Conservation (phyloP, 805 yeast genomes). For the Grigorovia yakushimaensis region DNA sequence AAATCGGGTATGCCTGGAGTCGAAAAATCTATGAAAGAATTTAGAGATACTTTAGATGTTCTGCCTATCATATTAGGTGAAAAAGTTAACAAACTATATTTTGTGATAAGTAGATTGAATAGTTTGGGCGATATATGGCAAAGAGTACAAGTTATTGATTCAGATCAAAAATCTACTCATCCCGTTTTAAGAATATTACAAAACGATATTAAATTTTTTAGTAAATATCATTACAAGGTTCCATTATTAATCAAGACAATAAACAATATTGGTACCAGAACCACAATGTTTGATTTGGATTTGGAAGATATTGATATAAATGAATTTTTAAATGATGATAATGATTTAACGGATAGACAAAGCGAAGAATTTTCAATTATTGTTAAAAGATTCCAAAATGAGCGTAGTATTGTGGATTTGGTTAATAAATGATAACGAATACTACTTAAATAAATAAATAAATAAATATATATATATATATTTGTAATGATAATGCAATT, state of each 20-base stretch:
- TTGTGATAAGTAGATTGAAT: constrained; percentile 13
- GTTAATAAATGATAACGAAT: not conserved
- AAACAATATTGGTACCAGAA: not conserved
- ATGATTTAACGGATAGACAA: constrained; percentile 1
- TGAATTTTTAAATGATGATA: constrained; percentile 1
- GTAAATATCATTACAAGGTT: constrained; percentile 4
- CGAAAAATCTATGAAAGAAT: constrained; percentile 14
- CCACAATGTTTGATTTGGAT: not conserved
- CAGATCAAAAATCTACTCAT: constrained; percentile 13
- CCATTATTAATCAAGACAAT: constrained; percentile 8
- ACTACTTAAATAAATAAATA: not conserved
- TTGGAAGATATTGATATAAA: constrained; percentile 3
- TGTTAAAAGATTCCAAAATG: constrained; percentile 14
- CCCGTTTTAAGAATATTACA: constrained; percentile 22
- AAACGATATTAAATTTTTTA: constrained; percentile 16
- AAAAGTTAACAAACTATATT: constrained; percentile 6
- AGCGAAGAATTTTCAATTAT: constrained; percentile 11
- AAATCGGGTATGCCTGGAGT: constrained; percentile 8
- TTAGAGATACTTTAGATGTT: constrained; percentile 13
- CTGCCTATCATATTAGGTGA: constrained; percentile 12
- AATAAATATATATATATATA: constrained; percentile 1
- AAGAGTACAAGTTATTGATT: constrained; percentile 14
- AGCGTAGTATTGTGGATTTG: constrained; percentile 11
- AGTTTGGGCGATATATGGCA: constrained; percentile 17
- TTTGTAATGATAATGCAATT: too few species aligned